These are phyloP conservation scores for Petasospora fabianii DNA, from an alignment of 1,139 yeast genomes.

Conservation along the genomic window DNA sequence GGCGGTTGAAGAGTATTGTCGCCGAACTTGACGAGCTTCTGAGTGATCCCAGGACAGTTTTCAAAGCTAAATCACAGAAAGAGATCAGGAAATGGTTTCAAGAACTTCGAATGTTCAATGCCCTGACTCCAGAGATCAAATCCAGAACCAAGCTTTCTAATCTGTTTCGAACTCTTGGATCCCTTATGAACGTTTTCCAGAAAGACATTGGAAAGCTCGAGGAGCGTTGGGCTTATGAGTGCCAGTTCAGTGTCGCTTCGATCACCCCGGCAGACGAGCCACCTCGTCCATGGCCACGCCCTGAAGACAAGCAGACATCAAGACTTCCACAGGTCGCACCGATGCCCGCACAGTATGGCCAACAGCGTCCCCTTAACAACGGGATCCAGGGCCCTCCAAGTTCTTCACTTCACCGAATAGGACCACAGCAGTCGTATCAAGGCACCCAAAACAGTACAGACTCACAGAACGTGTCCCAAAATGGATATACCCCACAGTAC, in stretches of 20 bases:
- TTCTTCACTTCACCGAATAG: too few relatives aligned
- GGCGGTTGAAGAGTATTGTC: neutral
- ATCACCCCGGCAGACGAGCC: constrained; percentile 1
- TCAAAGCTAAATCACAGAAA: constrained; percentile 1
- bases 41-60: constrained; percentile 1
- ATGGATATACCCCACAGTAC: too few relatives aligned
- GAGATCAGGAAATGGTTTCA: neutral
- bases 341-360: neutral
- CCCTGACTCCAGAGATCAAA: constrained; percentile 3
- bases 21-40: neutral
- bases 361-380: too few relatives aligned
- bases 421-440: too few relatives aligned
- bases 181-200: neutral
- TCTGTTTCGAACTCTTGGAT: constrained; percentile 1
- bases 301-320: neutral
- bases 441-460: too few relatives aligned
- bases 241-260: constrained; percentile 2
- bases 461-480: too few relatives aligned
- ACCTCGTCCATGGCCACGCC: constrained; percentile 6
- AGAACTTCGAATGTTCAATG: constrained; percentile 6
- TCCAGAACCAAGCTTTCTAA: constrained; percentile 4
- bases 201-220: constrained; percentile 7
- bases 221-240: constrained; percentile 10
- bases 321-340: neutral
- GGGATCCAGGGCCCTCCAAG: too few relatives aligned